Conservation (phyloP, 768 basidiomycete species). For the Cystobasidium ongulense region DNA sequence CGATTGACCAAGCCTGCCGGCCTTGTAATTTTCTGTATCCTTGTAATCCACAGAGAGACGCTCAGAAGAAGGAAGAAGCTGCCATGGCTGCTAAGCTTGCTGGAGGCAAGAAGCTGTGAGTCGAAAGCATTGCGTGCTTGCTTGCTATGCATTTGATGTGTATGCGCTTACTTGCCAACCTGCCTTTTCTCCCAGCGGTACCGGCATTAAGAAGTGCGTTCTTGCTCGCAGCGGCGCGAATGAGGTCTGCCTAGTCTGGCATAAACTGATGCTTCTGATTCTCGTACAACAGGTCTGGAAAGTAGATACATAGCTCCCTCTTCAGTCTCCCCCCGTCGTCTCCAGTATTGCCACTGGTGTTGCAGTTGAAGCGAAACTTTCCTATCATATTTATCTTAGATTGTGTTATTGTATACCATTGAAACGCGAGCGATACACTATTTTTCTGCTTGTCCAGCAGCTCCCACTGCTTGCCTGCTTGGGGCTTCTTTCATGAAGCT, state of each 20-base stretch:
- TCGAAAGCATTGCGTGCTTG: neutral
- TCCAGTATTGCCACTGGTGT: neutral
- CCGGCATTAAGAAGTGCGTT: conserved; percentile 14
- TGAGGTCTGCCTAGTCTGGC: neutral
- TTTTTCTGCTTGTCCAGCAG: neutral
- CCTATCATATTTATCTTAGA: no score
- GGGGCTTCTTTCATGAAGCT: no score
- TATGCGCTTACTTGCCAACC: neutral
- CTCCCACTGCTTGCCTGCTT: neutral
- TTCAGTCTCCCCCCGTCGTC: neutral
- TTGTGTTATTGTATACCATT: neutral
- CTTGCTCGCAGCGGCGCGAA: neutral
- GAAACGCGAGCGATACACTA: neutral
- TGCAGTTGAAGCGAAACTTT: neutral
- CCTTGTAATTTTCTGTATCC: neutral
- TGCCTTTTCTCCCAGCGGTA: neutral
- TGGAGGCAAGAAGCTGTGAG: conserved; percentile 11
- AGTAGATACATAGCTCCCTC: neutral
- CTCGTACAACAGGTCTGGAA: neutral
- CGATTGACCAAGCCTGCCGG: neutral
- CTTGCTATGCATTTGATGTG: neutral
- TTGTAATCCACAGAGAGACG: neutral
- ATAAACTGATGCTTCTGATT: neutral
- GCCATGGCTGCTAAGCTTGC: neutral
- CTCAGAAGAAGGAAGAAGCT: conserved; percentile 7